Base-by-base conservation (phyloP, 2,329 filamentous ascomycete species). In the Exophiala sp. region DNA sequence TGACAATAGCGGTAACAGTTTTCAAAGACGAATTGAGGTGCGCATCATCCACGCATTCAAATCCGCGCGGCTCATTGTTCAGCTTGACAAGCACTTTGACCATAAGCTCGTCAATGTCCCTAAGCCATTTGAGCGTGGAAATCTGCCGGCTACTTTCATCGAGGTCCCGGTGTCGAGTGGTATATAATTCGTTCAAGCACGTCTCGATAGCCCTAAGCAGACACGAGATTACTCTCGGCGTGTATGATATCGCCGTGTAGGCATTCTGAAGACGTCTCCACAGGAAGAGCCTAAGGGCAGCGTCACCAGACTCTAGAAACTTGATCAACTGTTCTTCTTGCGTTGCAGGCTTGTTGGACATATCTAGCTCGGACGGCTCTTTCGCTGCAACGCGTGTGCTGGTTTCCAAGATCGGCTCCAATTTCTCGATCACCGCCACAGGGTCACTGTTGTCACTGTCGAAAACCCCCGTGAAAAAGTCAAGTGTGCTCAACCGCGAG, bases 181-280 rank as follows among this genome's bases (percentile, higher is more conserved):
- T 75, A 62, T 84, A 84, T 7, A 91, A 74, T 57, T 94, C 87
- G 16, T 75, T 76, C 2, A 94, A 77, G 16, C 97, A 82, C 64
- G 91, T 86, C 67, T 95, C 89, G 44, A 97, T 89, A 61, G 88
- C 89, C 62, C 88, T 86, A 29, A 99, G 76, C 56, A 89, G 83
- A 69, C 91, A 97, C 0, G 89, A 95, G 29, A 96, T 84, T 11
- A 94, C 85, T 69, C 96, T 96, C 0, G 92, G 91, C 0, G 83
- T 75, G 64, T 96, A 96, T 6, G 88, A 82, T 57, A 99, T 95
- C 6, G 81, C 82, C 48, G 85, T 80, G 65, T 99, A 99, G 0
- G 94, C 92, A 60, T 94, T 88, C 35, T 89, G 86, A n/a, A 99
- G 79, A 47, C 90, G 85, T 58, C 88, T 86, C 94, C 94, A 99